These are phyloP conservation scores for Angomonas deanei DNA, from an alignment of 208 protist species.

Conservation along the genomic window DNA sequence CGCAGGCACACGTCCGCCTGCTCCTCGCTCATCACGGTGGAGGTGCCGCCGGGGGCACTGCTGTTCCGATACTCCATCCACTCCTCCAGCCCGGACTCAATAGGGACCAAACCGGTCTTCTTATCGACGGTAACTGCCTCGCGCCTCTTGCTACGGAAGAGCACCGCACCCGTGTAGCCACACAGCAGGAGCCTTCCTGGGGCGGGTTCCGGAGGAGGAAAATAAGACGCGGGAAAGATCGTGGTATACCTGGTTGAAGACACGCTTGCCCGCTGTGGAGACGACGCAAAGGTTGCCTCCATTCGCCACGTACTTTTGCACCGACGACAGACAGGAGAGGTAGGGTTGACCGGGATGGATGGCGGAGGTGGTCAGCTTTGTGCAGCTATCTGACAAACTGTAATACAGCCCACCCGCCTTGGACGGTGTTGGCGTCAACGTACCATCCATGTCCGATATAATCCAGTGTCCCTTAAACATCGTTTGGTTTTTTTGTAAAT, in stretches of 20 bases:
- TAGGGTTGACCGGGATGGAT: conserved; percentile 10
- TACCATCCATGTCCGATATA: conserved; percentile 62
- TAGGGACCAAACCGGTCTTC: conserved; percentile 9
- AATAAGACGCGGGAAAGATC: conserved; percentile 38
- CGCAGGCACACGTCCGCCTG: conserved; percentile 6
- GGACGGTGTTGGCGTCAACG: conserved; percentile 40
- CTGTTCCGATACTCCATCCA: conserved; percentile 34
- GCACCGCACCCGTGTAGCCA: conserved; percentile 53
- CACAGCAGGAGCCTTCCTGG: conserved; percentile 43
- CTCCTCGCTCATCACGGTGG: conserved; percentile 20
- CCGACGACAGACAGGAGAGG: conserved; percentile 31
- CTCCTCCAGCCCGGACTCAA: conserved; percentile 35
- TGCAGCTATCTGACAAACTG: conserved; percentile 23
- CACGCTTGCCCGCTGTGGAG: conserved; percentile 40
- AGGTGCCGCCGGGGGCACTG: neutral
- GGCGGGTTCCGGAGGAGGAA: neutral
- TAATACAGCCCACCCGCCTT: conserved; percentile 41
- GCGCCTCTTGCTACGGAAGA: conserved; percentile 24
- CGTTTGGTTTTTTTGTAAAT: no score
- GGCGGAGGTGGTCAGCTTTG: conserved; percentile 4
- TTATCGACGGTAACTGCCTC: neutral
- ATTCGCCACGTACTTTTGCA: conserved; percentile 20
- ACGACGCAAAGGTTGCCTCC: conserved; percentile 49
- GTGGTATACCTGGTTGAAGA: conserved; percentile 49
- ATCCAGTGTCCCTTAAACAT: conserved; percentile 50